phyloP scores from a whole-genome alignment of 2,329 filamentous ascomycete genomes.

The Sporothrix phasma region DNA sequence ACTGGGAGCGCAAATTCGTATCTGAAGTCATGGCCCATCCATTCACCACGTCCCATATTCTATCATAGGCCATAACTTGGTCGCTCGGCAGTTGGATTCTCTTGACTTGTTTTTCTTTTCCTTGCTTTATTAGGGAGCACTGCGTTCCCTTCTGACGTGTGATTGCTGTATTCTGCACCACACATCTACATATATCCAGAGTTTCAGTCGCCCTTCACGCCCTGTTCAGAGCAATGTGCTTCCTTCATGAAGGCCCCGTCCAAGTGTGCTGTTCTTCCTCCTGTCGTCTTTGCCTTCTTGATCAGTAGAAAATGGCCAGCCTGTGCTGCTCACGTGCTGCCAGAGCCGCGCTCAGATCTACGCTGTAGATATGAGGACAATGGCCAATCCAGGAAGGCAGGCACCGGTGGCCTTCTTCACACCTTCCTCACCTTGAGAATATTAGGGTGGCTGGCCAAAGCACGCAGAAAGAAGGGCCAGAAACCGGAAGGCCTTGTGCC shows the following conservation, averaged over 20 bases:
- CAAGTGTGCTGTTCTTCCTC: neutral
- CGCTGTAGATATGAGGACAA: neutral
- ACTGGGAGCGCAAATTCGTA: neutral
- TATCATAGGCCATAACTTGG: neutral
- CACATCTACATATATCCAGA: neutral
- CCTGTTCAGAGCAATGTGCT: neutral
- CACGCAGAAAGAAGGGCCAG: neutral
- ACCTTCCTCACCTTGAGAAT: conserved; percentile 8
- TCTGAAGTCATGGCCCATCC: neutral
- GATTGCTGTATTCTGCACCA: neutral
- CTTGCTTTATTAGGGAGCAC: neutral
- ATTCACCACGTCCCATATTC: neutral
- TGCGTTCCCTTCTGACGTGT: neutral
- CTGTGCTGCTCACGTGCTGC: neutral
- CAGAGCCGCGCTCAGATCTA: neutral
- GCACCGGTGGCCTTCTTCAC: neutral
- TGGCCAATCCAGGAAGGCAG: conserved; percentile 8
- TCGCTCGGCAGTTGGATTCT: neutral
- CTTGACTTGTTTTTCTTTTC: neutral
- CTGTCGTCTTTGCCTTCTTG: neutral
- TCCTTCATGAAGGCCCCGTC: neutral
- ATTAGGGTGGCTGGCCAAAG: neutral
- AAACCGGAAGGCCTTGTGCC: neutral
- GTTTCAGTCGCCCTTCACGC: neutral
- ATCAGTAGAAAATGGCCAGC: neutral